Base-by-base conservation (phyloP, 441 rosid genomes). In the Metrosideros polymorpha region DNA sequence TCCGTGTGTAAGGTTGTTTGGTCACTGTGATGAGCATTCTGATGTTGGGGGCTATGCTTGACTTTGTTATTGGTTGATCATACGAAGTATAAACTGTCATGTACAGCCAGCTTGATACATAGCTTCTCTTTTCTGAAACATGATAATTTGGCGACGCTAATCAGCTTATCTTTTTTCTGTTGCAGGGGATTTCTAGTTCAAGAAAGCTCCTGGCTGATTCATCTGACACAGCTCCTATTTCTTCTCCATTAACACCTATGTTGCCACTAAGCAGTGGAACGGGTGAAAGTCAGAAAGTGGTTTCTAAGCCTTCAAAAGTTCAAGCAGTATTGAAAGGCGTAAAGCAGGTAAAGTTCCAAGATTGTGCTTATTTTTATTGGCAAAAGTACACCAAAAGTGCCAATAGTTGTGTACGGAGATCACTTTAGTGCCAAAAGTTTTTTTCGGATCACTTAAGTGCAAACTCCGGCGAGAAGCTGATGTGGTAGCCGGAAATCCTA, bases 301-400 rank as follows among this genome's bases (percentile, higher is more conserved):
- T 88, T 54, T 79, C 93, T 51, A 97, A 93, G 92, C 93, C 94
- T 76, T 55, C 92, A 51, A 92, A 88, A 84, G 99, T 97, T 89
- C 98, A 96, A 87, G 99, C 97, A 71, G 92, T 95, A 63, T 87
- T 94, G 30, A 97, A 94, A 92, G 95, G 94, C 88, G 95, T 96
- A 88, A 96, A 96, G 88, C 98, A 94, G 97, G 96, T 94, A 83
- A 29, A 25, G 66, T 25, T 82, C 83, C 18, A 77, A 59, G 22
- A 86, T 51, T 39, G 43, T 59, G 49, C 42, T 86, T 7, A 71
- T 61, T 63, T 22, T 39, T 61, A 47, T 82, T 56, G n/a, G n/a
- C n/a, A n/a, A n/a, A n/a, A n/a, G n/a, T n/a, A n/a, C n/a, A n/a
- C n/a, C n/a, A n/a, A n/a, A n/a, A n/a, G n/a, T n/a, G n/a, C n/a